Percentiles rank a stretch among this genome's conserved stretches.
phyloP scores from a whole-genome alignment of 306 rosid genomes.

The Lathyrus aphaca region DNA sequence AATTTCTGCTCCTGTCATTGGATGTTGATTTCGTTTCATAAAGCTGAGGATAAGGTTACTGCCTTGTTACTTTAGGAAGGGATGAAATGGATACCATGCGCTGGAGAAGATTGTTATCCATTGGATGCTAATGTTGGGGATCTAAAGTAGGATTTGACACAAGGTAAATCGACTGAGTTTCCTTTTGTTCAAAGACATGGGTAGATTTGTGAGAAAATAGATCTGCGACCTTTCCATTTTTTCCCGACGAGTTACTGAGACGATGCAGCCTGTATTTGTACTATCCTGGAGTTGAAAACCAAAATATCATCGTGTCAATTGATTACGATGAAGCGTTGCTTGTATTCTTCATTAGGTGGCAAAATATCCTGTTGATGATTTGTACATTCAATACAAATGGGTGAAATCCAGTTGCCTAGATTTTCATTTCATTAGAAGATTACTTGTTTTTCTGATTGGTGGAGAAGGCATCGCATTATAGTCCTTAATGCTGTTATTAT shows the following conservation, averaged over 20 bases:
- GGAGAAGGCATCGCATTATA: conserved; percentile 38
- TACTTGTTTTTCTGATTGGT: conserved; percentile 50
- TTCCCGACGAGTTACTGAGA: conserved; percentile 44
- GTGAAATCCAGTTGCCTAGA: conserved; percentile 55
- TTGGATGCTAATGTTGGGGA: conserved; percentile 37
- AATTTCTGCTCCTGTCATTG: conserved; percentile 38
- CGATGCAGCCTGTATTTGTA: conserved; percentile 32
- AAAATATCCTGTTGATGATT: conserved; percentile 51
- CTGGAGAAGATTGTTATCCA: conserved; percentile 35
- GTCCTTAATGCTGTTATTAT: conserved; percentile 45
- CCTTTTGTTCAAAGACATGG: conserved; percentile 36
- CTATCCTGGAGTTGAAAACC: conserved; percentile 35
- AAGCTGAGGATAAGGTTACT: conserved; percentile 40
- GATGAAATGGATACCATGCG: conserved; percentile 36
- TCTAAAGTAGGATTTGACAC: conserved; percentile 35
- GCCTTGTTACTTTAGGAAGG: conserved; percentile 39
- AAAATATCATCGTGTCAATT: conserved; percentile 34
- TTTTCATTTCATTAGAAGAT: conserved; percentile 46
- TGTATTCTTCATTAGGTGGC: conserved; percentile 48
- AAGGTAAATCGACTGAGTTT: conserved; percentile 37
- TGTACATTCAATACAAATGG: conserved; percentile 67
- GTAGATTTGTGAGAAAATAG: conserved; percentile 37
- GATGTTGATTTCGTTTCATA: conserved; percentile 40
- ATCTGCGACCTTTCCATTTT: conserved; percentile 20
- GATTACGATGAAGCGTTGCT: conserved; percentile 42